Percentiles rank a stretch among this genome's conserved stretches.
phyloP scores from a whole-genome alignment of 306 rosid species.

The Vigna mungo region DNA sequence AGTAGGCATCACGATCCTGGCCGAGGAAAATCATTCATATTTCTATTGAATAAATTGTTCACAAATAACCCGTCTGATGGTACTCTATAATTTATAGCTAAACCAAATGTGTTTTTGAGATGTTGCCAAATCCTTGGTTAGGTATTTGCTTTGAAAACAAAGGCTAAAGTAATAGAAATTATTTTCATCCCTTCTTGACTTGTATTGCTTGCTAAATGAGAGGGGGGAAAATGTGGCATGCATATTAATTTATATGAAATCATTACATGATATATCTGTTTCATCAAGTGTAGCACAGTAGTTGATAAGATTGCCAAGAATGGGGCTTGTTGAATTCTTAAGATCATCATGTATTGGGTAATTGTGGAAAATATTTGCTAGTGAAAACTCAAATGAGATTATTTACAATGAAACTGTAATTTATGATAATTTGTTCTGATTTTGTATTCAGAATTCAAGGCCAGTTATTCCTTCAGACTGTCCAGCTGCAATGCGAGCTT shows the following conservation, averaged over 20 bases:
- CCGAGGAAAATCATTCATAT: conserved; percentile 19
- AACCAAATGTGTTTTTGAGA: background rate
- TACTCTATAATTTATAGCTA: conserved; percentile 19
- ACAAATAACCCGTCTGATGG: background rate
- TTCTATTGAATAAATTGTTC: conserved; percentile 2
- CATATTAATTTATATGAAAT: conserved; percentile 21
- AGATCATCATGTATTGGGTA: conserved; percentile 17
- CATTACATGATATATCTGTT: conserved; percentile 25
- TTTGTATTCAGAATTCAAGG: conserved; percentile 67
- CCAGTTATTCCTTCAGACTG: conserved; percentile 77
- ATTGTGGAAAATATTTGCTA: background rate
- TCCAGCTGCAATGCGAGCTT: conserved; percentile 74
- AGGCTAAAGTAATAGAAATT: background rate
- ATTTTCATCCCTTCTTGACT: conserved; percentile 1
- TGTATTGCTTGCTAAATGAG: background rate
- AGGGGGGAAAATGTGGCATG: too few species aligned
- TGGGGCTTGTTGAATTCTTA: background rate
- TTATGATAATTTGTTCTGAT: conserved; percentile 37
- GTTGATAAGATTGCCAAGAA: conserved; percentile 34
- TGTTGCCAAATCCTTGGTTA: conserved; percentile 3
- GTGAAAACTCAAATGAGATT: background rate
- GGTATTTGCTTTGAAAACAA: conserved; percentile 19
- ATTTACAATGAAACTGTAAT: conserved; percentile 43
- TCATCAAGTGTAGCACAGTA: conserved; percentile 21
- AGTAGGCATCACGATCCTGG: conserved; percentile 1